Evolutionary conservation across 1,139 yeast species (phyloP).

Genomic region (Nematodospora anomalae): DNA sequence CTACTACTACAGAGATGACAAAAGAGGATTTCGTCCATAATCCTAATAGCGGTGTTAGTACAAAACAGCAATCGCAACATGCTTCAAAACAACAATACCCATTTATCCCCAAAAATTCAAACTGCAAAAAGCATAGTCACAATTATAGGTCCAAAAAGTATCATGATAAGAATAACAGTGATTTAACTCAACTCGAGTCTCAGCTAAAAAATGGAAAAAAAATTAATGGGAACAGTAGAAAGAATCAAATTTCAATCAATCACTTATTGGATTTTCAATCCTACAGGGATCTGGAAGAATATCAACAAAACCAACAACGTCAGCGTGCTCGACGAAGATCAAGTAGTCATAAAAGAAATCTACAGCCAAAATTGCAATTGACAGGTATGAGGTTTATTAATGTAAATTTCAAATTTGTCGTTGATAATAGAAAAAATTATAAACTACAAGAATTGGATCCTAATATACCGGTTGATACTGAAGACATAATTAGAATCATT

Average conservation of each 20-base stretch:
- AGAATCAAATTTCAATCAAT: constrained; percentile 59
- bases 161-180: constrained; percentile 6
- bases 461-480: constrained; percentile 65
- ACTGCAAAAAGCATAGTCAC: background rate
- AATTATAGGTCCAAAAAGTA: constrained; percentile 6
- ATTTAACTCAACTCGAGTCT: constrained; percentile 12
- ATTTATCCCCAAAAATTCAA: background rate
- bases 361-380: constrained; percentile 35
- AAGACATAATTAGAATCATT: constrained; percentile 66
- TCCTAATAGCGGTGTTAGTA: background rate
- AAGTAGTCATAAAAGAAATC: constrained; percentile 12
- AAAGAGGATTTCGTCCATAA: constrained; percentile 3
- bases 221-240: constrained; percentile 33
- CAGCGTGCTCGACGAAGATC: constrained; percentile 17
- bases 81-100: background rate
- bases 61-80: background rate
- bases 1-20: constrained; percentile 2
- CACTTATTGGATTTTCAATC: constrained; percentile 64
- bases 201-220: constrained; percentile 19
- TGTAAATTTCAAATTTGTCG: constrained; percentile 80
- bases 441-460: constrained; percentile 65
- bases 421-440: constrained; percentile 61
- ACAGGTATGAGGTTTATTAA: constrained; percentile 78
- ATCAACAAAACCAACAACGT: constrained; percentile 22
- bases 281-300: constrained; percentile 51